Evolutionary conservation across 2,329 filamentous ascomycete species (phyloP).

Genomic region (Neopestalotiopsis sp.): DNA sequence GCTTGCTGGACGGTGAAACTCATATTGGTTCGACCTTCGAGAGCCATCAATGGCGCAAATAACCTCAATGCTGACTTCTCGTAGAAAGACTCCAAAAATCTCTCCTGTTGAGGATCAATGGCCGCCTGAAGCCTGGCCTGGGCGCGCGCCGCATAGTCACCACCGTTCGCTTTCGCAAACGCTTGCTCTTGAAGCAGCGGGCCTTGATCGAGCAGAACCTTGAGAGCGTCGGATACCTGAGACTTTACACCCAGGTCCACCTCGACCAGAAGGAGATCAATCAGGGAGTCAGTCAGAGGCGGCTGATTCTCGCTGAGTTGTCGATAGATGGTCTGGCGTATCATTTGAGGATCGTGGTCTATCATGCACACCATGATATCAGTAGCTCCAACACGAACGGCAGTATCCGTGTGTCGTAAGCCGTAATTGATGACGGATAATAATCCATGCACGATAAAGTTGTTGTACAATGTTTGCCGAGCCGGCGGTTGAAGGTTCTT

Average conservation of each 20-base stretch:
- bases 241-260: constrained; percentile 93
- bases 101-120: constrained; percentile 77
- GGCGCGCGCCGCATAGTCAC: constrained; percentile 70
- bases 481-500: constrained; percentile 90
- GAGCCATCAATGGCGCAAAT: constrained; percentile 83
- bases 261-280: constrained; percentile 89
- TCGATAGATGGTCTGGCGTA: constrained; percentile 90
- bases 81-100: constrained; percentile 88
- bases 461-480: constrained; percentile 82
- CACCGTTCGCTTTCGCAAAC: constrained; percentile 64
- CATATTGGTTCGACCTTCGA: constrained; percentile 73
- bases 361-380: constrained; percentile 94
- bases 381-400: constrained; percentile 87
- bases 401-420: constrained; percentile 81
- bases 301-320: constrained; percentile 86
- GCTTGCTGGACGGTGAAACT: constrained; percentile 82
- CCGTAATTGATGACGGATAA: constrained; percentile 92
- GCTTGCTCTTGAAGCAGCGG: constrained; percentile 56
- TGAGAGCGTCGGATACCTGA: constrained; percentile 93
- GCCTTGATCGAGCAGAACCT: constrained; percentile 84
- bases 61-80: constrained; percentile 83
- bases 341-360: constrained; percentile 94
- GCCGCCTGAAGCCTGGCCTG: constrained; percentile 47
- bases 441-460: constrained; percentile 86
- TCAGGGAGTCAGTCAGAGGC: constrained; percentile 88